phyloP scores from a whole-genome alignment of 148 eudicot species.

The Drosera capensis region DNA sequence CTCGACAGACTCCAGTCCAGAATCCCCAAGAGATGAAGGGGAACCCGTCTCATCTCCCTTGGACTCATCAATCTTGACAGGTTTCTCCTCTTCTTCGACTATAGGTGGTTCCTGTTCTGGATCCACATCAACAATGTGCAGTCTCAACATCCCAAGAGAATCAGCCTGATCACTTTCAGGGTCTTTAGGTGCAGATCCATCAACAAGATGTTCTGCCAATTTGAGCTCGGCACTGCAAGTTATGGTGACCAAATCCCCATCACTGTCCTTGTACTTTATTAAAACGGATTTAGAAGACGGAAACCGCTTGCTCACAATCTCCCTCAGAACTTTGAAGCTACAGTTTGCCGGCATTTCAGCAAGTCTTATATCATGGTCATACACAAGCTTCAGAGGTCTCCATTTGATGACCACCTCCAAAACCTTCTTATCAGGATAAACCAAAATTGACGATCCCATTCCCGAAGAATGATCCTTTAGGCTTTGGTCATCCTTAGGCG shows the following conservation, averaged over 20 bases:
- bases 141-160: slow-evolving; percentile 49
- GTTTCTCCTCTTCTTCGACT: slow-evolving; percentile 60
- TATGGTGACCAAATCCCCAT: slow-evolving; percentile 85
- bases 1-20: slow-evolving; percentile 37
- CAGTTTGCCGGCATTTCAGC: slow-evolving; percentile 78
- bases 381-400: slow-evolving; percentile 84
- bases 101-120: slow-evolving; percentile 87
- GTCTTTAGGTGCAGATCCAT: slow-evolving; percentile 36
- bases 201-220: slow-evolving; percentile 63
- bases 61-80: slow-evolving; percentile 27
- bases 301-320: slow-evolving; percentile 51
- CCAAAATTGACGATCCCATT: slow-evolving; percentile 4
- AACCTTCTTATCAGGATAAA: slow-evolving; percentile 10
- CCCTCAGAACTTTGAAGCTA: slow-evolving; percentile 61
- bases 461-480: slow-evolving; percentile 11
- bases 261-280: slow-evolving; percentile 68
- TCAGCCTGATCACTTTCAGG: slow-evolving; percentile 43
- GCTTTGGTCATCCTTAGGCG: slow-evolving; percentile 14
- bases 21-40: slow-evolving; percentile 42
- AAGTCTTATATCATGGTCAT: slow-evolving; percentile 87
- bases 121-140: slow-evolving; percentile 78
- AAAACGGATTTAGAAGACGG: slow-evolving; percentile 73
- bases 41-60: slow-evolving; percentile 54
- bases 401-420: slow-evolving; percentile 17
- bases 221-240: slow-evolving; percentile 68